Evolutionary conservation across 495 filamentous ascomycete species (phyloP).

Genomic region (Lasiosphaeria ovina): DNA sequence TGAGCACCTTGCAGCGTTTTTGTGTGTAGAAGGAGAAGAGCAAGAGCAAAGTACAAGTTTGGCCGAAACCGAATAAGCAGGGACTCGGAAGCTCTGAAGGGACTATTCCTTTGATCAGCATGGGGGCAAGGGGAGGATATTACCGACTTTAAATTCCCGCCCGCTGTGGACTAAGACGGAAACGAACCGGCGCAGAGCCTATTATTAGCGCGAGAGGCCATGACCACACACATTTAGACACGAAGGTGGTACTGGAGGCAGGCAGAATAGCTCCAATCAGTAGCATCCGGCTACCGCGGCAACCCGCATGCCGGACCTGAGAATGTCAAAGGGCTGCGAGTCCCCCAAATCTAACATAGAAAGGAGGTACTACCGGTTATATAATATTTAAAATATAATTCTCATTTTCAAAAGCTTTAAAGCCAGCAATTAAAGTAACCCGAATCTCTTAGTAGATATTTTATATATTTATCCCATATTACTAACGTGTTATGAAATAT

Average conservation of each 20-base stretch:
- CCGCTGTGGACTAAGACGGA: neutral
- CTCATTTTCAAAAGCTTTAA: too few relatives aligned
- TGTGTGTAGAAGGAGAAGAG: neutral
- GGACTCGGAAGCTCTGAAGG: neutral
- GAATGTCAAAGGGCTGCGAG: neutral
- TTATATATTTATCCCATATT: too few relatives aligned
- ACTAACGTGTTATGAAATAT: too few relatives aligned
- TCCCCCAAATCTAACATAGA: neutral
- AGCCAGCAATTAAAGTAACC: too few relatives aligned
- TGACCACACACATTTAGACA: neutral
- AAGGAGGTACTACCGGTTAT: neutral
- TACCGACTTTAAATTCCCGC: neutral
- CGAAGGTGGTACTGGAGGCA: neutral
- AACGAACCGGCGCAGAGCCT: neutral
- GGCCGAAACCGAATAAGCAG: neutral
- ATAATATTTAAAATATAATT: too few relatives aligned
- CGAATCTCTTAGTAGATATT: too few relatives aligned
- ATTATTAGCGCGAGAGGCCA: neutral
- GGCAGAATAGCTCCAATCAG: neutral
- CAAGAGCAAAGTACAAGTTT: neutral
- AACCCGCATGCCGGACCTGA: neutral
- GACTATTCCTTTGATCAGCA: neutral
- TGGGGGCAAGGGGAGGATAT: neutral
- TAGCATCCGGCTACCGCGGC: neutral
- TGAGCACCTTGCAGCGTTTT: constrained; percentile 2